phyloP scores from a whole-genome alignment of 306 rosid genomes.

The Vachellia collinsii region DNA sequence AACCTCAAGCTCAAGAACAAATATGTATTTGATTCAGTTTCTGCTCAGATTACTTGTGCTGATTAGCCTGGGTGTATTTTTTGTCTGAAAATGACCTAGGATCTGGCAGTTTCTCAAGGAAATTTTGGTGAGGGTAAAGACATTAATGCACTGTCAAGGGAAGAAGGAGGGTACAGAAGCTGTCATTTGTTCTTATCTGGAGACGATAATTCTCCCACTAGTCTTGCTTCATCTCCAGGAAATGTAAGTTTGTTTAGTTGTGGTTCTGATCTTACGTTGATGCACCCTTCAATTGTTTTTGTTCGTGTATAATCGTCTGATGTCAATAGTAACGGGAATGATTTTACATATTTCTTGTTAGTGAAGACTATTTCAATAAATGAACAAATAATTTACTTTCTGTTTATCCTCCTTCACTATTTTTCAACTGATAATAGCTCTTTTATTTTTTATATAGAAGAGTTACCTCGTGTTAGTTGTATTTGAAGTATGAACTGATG shows the following conservation, averaged over 20 bases:
- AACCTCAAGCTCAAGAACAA: neutral
- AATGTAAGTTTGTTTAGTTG: conserved; percentile 56
- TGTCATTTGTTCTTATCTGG: conserved; percentile 74
- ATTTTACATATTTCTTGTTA: conserved; percentile 24
- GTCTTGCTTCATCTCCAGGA: conserved; percentile 58
- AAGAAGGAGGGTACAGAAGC: conserved; percentile 55
- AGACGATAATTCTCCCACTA: conserved; percentile 55
- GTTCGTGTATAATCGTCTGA: conserved; percentile 27
- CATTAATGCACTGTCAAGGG: conserved; percentile 46
- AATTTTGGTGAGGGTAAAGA: conserved; percentile 35
- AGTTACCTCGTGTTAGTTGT: conserved; percentile 1
- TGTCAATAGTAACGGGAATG: conserved; percentile 7
- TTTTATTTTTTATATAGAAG: neutral
- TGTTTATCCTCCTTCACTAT: conserved; percentile 6
- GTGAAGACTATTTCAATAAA: neutral
- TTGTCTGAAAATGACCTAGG: conserved; percentile 52
- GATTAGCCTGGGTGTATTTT: conserved; percentile 28
- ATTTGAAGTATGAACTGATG: conserved; percentile 19
- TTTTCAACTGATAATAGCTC: neutral
- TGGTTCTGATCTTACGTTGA: neutral
- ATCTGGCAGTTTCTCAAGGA: conserved; percentile 38
- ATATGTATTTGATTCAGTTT: conserved; percentile 10
- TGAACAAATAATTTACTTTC: conserved; percentile 10
- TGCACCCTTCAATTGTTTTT: conserved; percentile 7
- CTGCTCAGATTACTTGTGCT: neutral